Percentiles rank a stretch among this genome's conserved stretches.
phyloP scores from a whole-genome alignment of 2,329 filamentous ascomycete species.

The Paraphoma chrysanthemicola region DNA sequence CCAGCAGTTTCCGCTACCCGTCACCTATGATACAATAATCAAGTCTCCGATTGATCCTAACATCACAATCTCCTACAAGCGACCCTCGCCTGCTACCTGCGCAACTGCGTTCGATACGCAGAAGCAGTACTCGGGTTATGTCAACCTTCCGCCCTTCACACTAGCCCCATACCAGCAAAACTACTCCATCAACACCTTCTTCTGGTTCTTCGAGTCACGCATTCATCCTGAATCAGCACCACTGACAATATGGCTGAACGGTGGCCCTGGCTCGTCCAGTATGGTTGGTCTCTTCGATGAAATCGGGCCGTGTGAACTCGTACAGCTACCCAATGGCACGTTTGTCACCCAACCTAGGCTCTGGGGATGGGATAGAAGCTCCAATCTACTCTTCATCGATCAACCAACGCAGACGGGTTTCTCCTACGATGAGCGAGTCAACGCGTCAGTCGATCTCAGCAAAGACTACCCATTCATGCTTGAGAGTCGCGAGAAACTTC shows the following conservation, averaged over 20 bases:
- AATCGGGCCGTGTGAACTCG: conserved; percentile 58
- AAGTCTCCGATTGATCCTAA: conserved; percentile 67
- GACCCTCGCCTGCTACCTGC: conserved; percentile 66
- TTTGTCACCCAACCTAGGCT: conserved; percentile 65
- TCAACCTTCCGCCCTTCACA: conserved; percentile 63
- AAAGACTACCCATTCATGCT: background rate
- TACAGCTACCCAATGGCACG: conserved; percentile 51
- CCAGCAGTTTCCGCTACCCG: conserved; percentile 52
- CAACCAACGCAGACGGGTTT: conserved; percentile 75
- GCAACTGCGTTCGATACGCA: conserved; percentile 69
- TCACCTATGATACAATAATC: conserved; percentile 59
- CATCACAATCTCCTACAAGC: conserved; percentile 73
- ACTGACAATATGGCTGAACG: conserved; percentile 69
- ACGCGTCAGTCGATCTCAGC: conserved; percentile 46
- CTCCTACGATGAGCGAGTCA: conserved; percentile 69
- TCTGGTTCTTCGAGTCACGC: conserved; percentile 69
- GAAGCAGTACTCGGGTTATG: conserved; percentile 72
- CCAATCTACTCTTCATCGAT: conserved; percentile 66
- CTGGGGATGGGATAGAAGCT: conserved; percentile 71
- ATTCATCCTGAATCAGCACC: conserved; percentile 58
- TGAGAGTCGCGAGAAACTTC: conserved; percentile 28
- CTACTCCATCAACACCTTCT: conserved; percentile 68
- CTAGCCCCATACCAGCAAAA: conserved; percentile 57
- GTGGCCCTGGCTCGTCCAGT: conserved; percentile 70
- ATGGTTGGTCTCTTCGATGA: conserved; percentile 70